Evolutionary conservation across 2,329 filamentous ascomycete genomes (phyloP), one percentile per base, ranked within the genome.

Genomic region (Xylariomycetidae sp.): DNA sequence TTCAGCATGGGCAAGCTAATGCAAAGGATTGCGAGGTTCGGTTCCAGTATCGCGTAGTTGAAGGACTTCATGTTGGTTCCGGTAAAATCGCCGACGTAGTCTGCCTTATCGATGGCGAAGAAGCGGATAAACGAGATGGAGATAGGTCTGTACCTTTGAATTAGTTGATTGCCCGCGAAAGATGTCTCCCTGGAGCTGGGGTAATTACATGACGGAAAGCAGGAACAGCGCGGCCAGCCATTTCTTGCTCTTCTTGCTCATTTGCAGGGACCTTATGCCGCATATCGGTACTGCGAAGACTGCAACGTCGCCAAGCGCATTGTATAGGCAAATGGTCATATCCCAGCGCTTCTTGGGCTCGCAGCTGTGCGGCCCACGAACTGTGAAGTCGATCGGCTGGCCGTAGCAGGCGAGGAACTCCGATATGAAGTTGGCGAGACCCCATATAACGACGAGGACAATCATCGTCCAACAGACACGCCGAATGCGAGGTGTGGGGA

Each of bases 1-100:
- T 59, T 52, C 5, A 65, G 48, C 60, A 65, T 65, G 2, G 62
- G 62, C 29, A 65, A 53, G 38, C 59, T 63, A 32, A 64, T 57
- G 38, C 61, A 65, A 7, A 65, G 44, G 35, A 65, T 61, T 23
- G 56, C 25, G 4, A 64, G 51, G 31, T 60, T 61, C 0, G 61
- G 59, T 33, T 65, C 62, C 16, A 64, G 48, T 25, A 52, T 56
- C 10, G 40, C 31, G 10, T 29, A 40, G 17, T 31, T 34, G 6
- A 19, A 13, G 7, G 40, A 32, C 20, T 16, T 22, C 30, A 35
- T 24, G 13, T 29, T 33, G 6, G 35, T 39, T 10, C 17, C 12
- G 19, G 28, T 35, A n/a, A 33, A 32, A 17, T 44, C 31, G 12
- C 29, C 28, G 13, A 26, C 35, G 17, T 42, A 44, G 4, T 32